phyloP scores from a whole-genome alignment of 495 filamentous ascomycete species.

The Venustampulla echinocandica region DNA sequence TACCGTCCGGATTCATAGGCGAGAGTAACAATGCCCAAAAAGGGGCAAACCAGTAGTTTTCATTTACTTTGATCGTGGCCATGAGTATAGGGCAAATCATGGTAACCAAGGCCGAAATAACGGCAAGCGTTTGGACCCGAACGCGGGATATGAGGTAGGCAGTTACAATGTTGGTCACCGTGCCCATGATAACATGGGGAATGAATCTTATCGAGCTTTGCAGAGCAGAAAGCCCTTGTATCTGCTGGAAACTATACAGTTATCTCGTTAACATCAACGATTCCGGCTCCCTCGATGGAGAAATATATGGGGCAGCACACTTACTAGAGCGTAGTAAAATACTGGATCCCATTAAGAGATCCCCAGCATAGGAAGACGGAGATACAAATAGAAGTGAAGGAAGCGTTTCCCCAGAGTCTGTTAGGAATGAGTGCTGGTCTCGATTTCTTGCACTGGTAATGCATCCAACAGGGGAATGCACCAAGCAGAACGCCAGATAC shows the following conservation, averaged over 20 bases:
- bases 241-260: constrained; percentile 36
- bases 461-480: constrained; percentile 40
- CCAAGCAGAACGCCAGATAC: constrained; percentile 32
- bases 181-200: constrained; percentile 43
- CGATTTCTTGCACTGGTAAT: constrained; percentile 29
- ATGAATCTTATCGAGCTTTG: constrained; percentile 44
- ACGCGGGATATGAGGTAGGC: constrained; percentile 46
- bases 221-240: constrained; percentile 36
- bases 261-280: too few relatives aligned
- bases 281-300: not conserved
- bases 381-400: constrained; percentile 41
- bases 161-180: constrained; percentile 42
- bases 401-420: constrained; percentile 40
- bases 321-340: constrained; percentile 35
- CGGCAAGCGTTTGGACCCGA: constrained; percentile 37
- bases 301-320: not conserved
- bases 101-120: constrained; percentile 35
- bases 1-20: constrained; percentile 4
- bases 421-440: constrained; percentile 47
- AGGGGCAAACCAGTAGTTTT: constrained; percentile 46
- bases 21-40: constrained; percentile 34
- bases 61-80: constrained; percentile 31
- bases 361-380: constrained; percentile 42
- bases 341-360: constrained; percentile 39
- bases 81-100: constrained; percentile 44